Base-by-base conservation (phyloP, 2,329 filamentous ascomycete species). In the Paecilomyces variotii region DNA sequence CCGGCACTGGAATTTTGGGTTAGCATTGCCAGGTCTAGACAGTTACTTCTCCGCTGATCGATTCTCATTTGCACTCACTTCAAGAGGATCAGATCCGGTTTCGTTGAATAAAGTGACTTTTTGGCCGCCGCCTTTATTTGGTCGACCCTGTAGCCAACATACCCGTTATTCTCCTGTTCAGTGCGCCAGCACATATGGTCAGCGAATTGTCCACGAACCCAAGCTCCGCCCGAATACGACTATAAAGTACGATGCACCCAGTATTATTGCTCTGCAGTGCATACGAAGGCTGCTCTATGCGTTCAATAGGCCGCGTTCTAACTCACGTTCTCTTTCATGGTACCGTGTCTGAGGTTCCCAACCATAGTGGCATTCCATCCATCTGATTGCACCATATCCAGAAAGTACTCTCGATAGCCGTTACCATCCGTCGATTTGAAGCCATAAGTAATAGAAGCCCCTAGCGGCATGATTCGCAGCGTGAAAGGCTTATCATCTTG, bases 1-100 rank as follows among this genome's bases (percentile, higher is more conserved):
- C 73, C 73, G 39, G 63, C 67, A 49, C 72, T 73, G 25, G 3
- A 7, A 2, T 28, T 25, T 14, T 4, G 45, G 62, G 9, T 45
- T 7, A 45, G 39, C 14, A 5, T 45, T 9, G n/a, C 7, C 5
- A 45, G 4, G n/a, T 1, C 4, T 7, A 19, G 19, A 24, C 2
- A 19, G 35, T 5, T 39, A 19, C n/a, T 19, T 45, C 39, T 45
- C 19, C n/a, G 39, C 14, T 14, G 19, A 45, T 45, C 14, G 19
- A 45, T 19, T 45, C 7, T 19, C n/a, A 25, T 35, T 5, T 53
- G 7, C 54, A 57, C 60, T 32, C 32, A 69, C 67, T 70, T 69
- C 56, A 70, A 60, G 3, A 70, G 59, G 24, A 70, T 65, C 11
- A 70, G 28, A 55, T 70, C 70, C 5, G 68, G 68, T 52, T 67